Evolutionary conservation across 2,329 filamentous ascomycete genomes (phyloP).

Genomic region (Penicillium sp.): DNA sequence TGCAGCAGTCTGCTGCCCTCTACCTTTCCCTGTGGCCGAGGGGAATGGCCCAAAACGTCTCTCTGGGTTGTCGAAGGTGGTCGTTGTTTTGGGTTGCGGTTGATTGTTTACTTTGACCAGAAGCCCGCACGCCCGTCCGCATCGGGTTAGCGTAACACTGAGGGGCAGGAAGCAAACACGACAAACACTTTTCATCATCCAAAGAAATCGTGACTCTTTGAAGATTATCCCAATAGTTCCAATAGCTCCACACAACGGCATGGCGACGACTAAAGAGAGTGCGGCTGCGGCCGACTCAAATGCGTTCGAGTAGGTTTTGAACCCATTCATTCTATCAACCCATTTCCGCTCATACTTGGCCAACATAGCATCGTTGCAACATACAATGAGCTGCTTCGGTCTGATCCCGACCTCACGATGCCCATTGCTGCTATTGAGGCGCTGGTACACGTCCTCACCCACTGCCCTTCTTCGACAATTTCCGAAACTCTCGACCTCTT

Average conservation of each 20-base stretch:
- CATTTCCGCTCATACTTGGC: constrained; percentile 12
- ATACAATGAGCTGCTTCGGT: constrained; percentile 57
- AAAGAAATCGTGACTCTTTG: constrained; percentile 22
- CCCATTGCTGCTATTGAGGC: constrained; percentile 91
- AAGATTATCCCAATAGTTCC: constrained; percentile 1
- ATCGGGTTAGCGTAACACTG: constrained; percentile 25
- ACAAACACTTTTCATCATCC: constrained; percentile 26
- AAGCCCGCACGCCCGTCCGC: constrained; percentile 19
- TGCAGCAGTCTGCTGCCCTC: constrained; percentile 7
- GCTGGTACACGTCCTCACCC: constrained; percentile 76
- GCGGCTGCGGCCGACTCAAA: constrained; percentile 22
- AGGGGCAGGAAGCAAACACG: constrained; percentile 33
- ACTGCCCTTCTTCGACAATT: constrained; percentile 75
- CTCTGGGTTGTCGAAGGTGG: constrained; percentile 6
- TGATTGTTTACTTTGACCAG: constrained; percentile 32
- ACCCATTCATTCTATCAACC: not conserved
- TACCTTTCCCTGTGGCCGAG: not conserved
- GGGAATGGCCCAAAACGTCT: constrained; percentile 6
- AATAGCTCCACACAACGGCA: constrained; percentile 14
- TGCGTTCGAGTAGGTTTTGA: constrained; percentile 34
- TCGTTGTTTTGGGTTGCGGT: constrained; percentile 21
- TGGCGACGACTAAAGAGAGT: constrained; percentile 24
- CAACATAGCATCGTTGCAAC: constrained; percentile 53
- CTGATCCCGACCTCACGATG: constrained; percentile 84
- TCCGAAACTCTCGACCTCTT: constrained; percentile 89